These are phyloP conservation scores for Oryza punctata DNA, from an alignment of 176 grass and related monocot genomes.

Conservation along the genomic window DNA sequence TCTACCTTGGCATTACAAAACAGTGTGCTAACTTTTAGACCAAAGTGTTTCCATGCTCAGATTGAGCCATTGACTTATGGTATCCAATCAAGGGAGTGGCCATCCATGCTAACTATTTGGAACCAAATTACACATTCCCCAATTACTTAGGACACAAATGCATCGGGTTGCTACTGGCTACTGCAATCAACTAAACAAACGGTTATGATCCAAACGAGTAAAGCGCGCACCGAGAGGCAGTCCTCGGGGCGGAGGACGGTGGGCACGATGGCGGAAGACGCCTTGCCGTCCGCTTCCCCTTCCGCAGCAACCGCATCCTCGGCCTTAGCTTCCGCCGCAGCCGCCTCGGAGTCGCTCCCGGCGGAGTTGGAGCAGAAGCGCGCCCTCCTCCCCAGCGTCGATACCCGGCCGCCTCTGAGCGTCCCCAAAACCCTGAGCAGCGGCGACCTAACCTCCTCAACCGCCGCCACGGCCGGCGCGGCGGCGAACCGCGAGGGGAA, in stretches of 20 bases:
- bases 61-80: neutral
- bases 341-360: slow-evolving; percentile 44
- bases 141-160: slow-evolving; percentile 6
- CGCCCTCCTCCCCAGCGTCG: slow-evolving; percentile 42
- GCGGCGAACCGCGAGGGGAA: slow-evolving; percentile 52
- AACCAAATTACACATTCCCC: neutral
- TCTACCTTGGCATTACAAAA: neutral
- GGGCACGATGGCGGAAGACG: slow-evolving; percentile 67
- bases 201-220: neutral
- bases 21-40: neutral
- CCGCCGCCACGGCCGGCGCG: slow-evolving; percentile 48
- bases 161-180: neutral
- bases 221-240: slow-evolving; percentile 54
- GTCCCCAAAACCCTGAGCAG: slow-evolving; percentile 60
- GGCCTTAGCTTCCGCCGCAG: slow-evolving; percentile 42
- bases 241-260: slow-evolving; percentile 66
- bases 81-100: neutral
- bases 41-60: neutral
- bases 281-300: slow-evolving; percentile 59
- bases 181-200: neutral
- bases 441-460: slow-evolving; percentile 52
- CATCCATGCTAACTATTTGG: neutral
- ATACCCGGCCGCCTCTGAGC: slow-evolving; percentile 43
- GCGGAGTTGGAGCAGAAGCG: slow-evolving; percentile 72
- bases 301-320: slow-evolving; percentile 46